Evolutionary conservation across 108 stramenopile species (phyloP).

Genomic region (Skeletonema costatum): DNA sequence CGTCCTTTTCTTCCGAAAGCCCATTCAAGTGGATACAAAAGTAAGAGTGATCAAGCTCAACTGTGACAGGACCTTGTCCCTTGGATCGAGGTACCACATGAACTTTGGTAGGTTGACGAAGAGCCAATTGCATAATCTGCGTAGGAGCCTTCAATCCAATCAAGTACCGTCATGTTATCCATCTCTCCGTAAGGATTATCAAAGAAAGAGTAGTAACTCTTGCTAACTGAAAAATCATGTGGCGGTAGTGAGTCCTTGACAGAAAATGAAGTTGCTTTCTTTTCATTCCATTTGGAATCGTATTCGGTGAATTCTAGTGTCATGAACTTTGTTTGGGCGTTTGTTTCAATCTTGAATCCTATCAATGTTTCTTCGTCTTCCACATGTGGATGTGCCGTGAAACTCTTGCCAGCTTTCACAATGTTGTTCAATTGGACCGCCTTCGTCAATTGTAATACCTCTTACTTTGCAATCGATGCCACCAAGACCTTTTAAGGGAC

Average conservation of each 20-base stretch:
- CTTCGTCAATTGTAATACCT: slow-evolving; percentile 27
- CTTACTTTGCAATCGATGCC: slow-evolving; percentile 11
- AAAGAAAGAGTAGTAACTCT: slow-evolving; percentile 50
- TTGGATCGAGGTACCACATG: slow-evolving; percentile 15
- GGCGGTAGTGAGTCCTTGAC: slow-evolving; percentile 18
- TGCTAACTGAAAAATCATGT: slow-evolving; percentile 50
- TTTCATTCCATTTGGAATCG: slow-evolving; percentile 16
- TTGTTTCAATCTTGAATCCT: slow-evolving; percentile 37
- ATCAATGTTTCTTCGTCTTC: slow-evolving; percentile 40
- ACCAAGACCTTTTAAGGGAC: slow-evolving; percentile 11
- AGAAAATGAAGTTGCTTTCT: not conserved
- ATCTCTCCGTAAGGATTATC: slow-evolving; percentile 22
- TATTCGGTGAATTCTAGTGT: slow-evolving; percentile 39
- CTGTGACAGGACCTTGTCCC: slow-evolving; percentile 1
- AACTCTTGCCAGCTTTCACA: slow-evolving; percentile 9
- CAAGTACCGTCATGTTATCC: slow-evolving; percentile 44
- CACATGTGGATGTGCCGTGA: slow-evolving; percentile 49
- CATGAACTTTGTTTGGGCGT: slow-evolving; percentile 4
- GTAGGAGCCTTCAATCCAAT: slow-evolving; percentile 37
- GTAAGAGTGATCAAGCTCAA: slow-evolving; percentile 11
- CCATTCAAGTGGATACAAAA: slow-evolving; percentile 18
- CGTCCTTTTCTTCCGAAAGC: not conserved
- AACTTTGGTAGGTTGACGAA: slow-evolving; percentile 3
- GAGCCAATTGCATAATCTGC: slow-evolving; percentile 22
- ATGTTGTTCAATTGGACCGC: slow-evolving; percentile 21